Evolutionary conservation across 1,139 yeast genomes (phyloP).

Genomic region (Kazachstania sp.): DNA sequence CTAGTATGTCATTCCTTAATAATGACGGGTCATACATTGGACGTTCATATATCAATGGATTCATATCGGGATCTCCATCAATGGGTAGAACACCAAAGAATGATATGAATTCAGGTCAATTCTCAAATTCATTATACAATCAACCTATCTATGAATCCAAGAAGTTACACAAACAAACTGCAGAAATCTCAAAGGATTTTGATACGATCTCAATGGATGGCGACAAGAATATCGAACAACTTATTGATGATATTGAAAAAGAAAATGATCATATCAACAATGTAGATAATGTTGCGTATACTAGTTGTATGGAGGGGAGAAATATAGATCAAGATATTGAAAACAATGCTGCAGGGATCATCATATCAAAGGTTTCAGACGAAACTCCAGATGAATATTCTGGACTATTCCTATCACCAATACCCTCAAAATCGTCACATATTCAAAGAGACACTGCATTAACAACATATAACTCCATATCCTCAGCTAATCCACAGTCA

Average conservation of each 20-base stretch:
- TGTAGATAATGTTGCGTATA: not conserved
- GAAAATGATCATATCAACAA: conserved; percentile 4
- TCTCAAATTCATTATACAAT: conserved; percentile 10
- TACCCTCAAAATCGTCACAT: conserved; percentile 5
- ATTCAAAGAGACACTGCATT: not conserved
- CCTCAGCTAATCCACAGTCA: not conserved
- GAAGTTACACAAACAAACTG: conserved; percentile 32
- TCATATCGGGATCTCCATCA: conserved; percentile 17
- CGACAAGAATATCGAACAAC: conserved; percentile 7
- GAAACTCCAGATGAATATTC: conserved; percentile 8
- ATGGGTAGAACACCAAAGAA: not conserved
- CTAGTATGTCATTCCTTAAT: not conserved
- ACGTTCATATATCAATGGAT: conserved; percentile 32
- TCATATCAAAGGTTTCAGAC: conserved; percentile 1
- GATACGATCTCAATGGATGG: conserved; percentile 13
- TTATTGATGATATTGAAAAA: conserved; percentile 7
- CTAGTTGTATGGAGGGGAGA: conserved; percentile 1
- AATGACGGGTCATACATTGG: conserved; percentile 23
- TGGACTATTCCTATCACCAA: conserved; percentile 10
- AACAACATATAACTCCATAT: not conserved
- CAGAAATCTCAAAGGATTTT: conserved; percentile 30
- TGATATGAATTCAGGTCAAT: conserved; percentile 8
- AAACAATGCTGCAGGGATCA: not conserved
- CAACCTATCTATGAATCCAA: conserved; percentile 26
- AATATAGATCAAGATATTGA: not conserved